Conservation (phyloP, 2,329 filamentous ascomycete species). For the Fusarium miscanthi region DNA sequence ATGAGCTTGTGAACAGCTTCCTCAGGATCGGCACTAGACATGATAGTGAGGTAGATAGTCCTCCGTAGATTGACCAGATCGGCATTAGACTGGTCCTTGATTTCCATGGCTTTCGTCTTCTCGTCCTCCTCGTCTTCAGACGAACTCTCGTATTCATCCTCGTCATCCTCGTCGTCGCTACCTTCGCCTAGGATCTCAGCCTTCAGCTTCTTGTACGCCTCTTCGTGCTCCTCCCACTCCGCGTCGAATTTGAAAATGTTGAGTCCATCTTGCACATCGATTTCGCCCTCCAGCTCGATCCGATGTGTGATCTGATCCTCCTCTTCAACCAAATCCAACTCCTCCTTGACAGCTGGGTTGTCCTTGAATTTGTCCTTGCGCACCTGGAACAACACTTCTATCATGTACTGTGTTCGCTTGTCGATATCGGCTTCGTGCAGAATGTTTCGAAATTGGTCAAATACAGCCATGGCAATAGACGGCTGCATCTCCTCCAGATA, state of each 20-base stretch:
- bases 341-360: constrained; percentile 88
- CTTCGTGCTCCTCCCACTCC: constrained; percentile 91
- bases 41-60: constrained; percentile 97
- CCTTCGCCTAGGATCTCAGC: constrained; percentile 94
- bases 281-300: constrained; percentile 81
- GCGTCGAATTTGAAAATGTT: constrained; percentile 97
- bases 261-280: constrained; percentile 85
- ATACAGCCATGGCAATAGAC: constrained; percentile 87
- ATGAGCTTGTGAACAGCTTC: constrained; percentile 98
- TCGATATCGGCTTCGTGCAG: constrained; percentile 97
- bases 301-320: constrained; percentile 97
- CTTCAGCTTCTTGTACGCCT: constrained; percentile 88
- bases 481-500: constrained; percentile 96
- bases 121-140: constrained; percentile 78
- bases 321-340: constrained; percentile 94
- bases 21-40: constrained; percentile 95
- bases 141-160: constrained; percentile 71
- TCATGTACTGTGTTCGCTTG: constrained; percentile 99
- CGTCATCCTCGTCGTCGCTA: constrained; percentile 83
- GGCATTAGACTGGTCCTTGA: constrained; percentile 97
- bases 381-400: constrained; percentile 96
- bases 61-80: constrained; percentile 93
- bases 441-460: constrained; percentile 95
- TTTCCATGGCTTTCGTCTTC: constrained; percentile 87
- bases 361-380: constrained; percentile 97